Evolutionary conservation across 441 rosid genomes (phyloP).

Genomic region (Aleurites moluccanus): DNA sequence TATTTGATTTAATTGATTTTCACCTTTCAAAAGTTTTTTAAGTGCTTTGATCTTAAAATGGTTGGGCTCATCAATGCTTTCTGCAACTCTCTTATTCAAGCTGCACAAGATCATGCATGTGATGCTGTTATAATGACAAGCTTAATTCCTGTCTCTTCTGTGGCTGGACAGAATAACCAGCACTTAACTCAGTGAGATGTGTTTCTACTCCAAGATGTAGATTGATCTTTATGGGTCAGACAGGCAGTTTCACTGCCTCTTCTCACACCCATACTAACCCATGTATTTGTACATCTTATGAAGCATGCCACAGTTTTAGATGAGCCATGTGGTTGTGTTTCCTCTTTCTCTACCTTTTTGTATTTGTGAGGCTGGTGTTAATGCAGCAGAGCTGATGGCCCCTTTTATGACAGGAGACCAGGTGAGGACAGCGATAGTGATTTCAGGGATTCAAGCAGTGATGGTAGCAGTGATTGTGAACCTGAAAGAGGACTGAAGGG

Average conservation of each 20-base stretch:
- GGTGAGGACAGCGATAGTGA: conserved; percentile 72
- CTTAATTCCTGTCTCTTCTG: neutral
- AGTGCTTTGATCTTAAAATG: neutral
- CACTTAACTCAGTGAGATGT: neutral
- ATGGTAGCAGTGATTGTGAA: conserved; percentile 68
- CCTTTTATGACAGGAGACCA: conserved; percentile 38
- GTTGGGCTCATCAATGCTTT: neutral
- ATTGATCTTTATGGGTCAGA: neutral
- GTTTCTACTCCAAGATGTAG: neutral
- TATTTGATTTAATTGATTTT: neutral
- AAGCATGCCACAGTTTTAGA: neutral
- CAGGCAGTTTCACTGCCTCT: neutral
- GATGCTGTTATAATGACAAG: neutral
- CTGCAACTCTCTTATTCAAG: neutral
- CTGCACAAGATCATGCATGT: neutral
- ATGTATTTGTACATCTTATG: neutral
- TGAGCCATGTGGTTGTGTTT: neutral
- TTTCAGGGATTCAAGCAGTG: conserved; percentile 74
- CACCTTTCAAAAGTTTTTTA: neutral
- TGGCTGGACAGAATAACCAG: neutral
- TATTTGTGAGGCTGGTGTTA: neutral
- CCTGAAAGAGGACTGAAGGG: conserved; percentile 42
- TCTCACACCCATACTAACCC: neutral
- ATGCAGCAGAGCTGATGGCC: conserved; percentile 13
- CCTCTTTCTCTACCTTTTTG: neutral